Evolutionary conservation across 768 basidiomycete species (phyloP), one percentile per base, ranked within the genome.

Genomic region (Lactifluus volemus): DNA sequence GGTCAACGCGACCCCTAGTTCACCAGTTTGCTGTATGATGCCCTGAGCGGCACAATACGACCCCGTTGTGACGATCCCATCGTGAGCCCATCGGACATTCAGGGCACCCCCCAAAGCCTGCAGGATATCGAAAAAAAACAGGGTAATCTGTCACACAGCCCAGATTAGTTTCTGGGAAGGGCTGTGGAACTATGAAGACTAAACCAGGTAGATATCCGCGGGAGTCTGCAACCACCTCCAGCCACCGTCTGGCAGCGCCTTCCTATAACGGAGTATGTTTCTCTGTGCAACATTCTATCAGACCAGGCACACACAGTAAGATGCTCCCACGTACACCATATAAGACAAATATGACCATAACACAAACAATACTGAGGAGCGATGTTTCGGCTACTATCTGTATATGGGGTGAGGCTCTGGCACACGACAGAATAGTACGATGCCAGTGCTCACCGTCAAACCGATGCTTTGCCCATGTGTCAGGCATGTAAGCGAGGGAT

Each of bases 141-240:
- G 53, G 17, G 69, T 60, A 9, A 71, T 53, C 69, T 70, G 34
- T 42, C 11, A 32, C 7, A 70, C 21, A 70, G 53, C 1, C 36
- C 14, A 61, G 52, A 29, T 39, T 11, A 38, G 14, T 47, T 2
- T 34, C 9, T 5, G 12, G 1, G 30, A 11, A 12, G 39, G 25
- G 38, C 8, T 11, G 4, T 47, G 17, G 32, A n/a, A 10, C n/a
- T 12, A 25, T 25, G 25, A 25, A 25, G 25, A 25, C 25, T 25
- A 51, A 39, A 76, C 77, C 72, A 79, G 75, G 51, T 78, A 73
- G 7, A 76, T 65, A 60, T 79, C 77, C 54, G 74, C 70, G 4
- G 77, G 76, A 38, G 68, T 66, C 55, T 68, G 70, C 21, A 78
- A 67, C 8, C 76, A 63, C 21, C 25, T 49, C 65, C 65, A 63